Evolutionary conservation across 106 monocot species (phyloP), one percentile per base, ranked within the genome.

Genomic region (Chionographis japonica): DNA sequence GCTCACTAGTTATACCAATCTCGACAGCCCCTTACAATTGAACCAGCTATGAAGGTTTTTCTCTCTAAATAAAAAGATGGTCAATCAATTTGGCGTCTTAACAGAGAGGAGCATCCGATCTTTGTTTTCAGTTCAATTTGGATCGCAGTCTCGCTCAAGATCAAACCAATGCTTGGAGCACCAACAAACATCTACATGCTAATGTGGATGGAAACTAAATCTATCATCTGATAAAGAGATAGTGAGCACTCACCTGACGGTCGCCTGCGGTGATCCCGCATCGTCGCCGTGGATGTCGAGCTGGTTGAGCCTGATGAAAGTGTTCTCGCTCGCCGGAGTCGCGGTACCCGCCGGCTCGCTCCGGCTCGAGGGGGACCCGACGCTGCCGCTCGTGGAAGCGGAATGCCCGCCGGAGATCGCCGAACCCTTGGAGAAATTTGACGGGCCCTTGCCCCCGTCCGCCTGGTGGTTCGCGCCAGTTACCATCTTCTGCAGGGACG

Each of bases 331-430:
- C 2, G 60, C 88, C 36, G 91, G 95, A 14, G 88, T 91, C 3
- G 78, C 65, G 10, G 78, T 41, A 10, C 60, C 84, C 4, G 75
- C 62, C 53, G 60, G 72, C 74, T 79, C 85, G 59, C 83, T 89
- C 11, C 83, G 80, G 63, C 80, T 78, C 18, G 94, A 87, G 3
- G 88, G 85, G 2, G 86, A 88, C 2, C 82, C 92, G n/a, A 67
- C 85, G 58, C 95, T 88, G 11, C 75, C 91, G 67, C 86, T 91
- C 35, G 91, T 88, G 14, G 95, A 89, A 5, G 92, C 83, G 12
- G 91, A 84, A 17, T 86, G 86, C 38, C 81, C 74, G 37, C 77
- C 84, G 37, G 85, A 82, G 68, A 76, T 27, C 62, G 86, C 68
- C 46, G 4, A 42, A 8, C 53, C 70, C 62, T 20, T 77, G 27